These are phyloP conservation scores for Talaromyces atroroseus DNA, from an alignment of 2,329 filamentous ascomycete genomes.

Conservation along the genomic window DNA sequence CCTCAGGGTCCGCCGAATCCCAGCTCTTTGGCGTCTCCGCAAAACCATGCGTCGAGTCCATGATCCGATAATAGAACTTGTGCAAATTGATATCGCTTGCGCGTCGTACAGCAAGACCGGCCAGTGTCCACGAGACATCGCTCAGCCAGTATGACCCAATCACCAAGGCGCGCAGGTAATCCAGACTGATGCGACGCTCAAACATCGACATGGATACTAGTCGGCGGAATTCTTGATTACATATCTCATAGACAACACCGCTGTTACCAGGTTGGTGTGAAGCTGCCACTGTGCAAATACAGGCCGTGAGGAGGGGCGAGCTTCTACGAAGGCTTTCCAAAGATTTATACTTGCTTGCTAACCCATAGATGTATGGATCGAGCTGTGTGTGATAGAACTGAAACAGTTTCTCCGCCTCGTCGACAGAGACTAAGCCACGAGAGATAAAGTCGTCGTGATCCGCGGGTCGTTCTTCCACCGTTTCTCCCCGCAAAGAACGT, in stretches of 20 bases:
- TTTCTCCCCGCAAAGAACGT: constrained; percentile 20
- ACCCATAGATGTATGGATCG: constrained; percentile 45
- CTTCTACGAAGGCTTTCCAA: constrained; percentile 36
- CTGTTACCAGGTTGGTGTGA: constrained; percentile 37
- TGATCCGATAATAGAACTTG: constrained; percentile 29
- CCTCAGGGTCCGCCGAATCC: constrained; percentile 15
- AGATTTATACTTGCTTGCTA: constrained; percentile 37
- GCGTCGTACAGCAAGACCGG: constrained; percentile 26
- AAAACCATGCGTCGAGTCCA: constrained; percentile 26
- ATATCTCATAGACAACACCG: constrained; percentile 26
- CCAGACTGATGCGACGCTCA: constrained; percentile 38
- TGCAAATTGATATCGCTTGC: constrained; percentile 25
- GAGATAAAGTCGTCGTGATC: constrained; percentile 40
- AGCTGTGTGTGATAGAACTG: constrained; percentile 40
- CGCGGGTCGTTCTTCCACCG: constrained; percentile 20
- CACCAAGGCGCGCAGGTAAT: constrained; percentile 46
- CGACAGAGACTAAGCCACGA: constrained; percentile 36
- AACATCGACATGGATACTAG: constrained; percentile 45
- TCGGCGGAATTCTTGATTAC: constrained; percentile 43
- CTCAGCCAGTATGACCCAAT: constrained; percentile 49
- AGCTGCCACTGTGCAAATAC: constrained; percentile 44
- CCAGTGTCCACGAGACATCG: constrained; percentile 41
- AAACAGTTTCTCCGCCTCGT: constrained; percentile 41
- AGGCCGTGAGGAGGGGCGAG: constrained; percentile 40
- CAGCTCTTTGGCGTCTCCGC: constrained; percentile 11